Evolutionary conservation across 2,329 filamentous ascomycete species (phyloP).

Genomic region (Dryadomyces quercivorus): DNA sequence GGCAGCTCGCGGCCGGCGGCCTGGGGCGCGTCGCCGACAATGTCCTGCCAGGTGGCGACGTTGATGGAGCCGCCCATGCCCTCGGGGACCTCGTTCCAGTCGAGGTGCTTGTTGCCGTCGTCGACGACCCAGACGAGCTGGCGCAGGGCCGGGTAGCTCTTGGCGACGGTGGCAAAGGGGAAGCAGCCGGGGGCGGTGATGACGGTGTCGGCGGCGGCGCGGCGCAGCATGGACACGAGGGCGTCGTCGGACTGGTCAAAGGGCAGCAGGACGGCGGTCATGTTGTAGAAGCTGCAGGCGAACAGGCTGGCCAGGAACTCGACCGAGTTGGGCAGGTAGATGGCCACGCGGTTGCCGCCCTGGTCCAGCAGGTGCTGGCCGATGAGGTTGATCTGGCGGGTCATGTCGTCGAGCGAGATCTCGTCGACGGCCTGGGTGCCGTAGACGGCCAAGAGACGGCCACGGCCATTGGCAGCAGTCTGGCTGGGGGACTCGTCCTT

Average conservation of each 20-base stretch:
- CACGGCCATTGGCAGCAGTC: constrained; percentile 28
- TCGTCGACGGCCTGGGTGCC: constrained; percentile 65
- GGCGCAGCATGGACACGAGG: constrained; percentile 59
- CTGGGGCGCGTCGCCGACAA: constrained; percentile 58
- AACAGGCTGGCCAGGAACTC: constrained; percentile 77
- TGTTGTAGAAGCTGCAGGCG: constrained; percentile 78
- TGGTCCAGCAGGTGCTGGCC: constrained; percentile 64
- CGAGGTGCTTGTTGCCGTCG: constrained; percentile 79
- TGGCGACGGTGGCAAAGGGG: constrained; percentile 61
- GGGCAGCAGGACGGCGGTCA: constrained; percentile 75
- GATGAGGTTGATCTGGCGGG: constrained; percentile 76
- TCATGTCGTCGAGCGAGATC: constrained; percentile 60
- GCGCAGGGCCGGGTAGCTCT: constrained; percentile 53
- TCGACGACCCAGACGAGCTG: constrained; percentile 90
- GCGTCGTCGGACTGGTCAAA: constrained; percentile 62
- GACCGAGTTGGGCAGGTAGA: constrained; percentile 87
- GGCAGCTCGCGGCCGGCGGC: constrained; percentile 53
- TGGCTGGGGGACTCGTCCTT: constrained; percentile 26
- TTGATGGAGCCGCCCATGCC: constrained; percentile 63
- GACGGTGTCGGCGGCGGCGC: constrained; percentile 66
- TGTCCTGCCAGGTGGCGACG: constrained; percentile 86
- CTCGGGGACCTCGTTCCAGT: constrained; percentile 83
- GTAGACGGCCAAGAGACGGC: constrained; percentile 65
- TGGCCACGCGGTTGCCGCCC: constrained; percentile 63
- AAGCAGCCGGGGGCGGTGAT: constrained; percentile 80